These are phyloP conservation scores for Leersia perrieri DNA, from an alignment of 176 grass and related monocot genomes.

Conservation along the genomic window DNA sequence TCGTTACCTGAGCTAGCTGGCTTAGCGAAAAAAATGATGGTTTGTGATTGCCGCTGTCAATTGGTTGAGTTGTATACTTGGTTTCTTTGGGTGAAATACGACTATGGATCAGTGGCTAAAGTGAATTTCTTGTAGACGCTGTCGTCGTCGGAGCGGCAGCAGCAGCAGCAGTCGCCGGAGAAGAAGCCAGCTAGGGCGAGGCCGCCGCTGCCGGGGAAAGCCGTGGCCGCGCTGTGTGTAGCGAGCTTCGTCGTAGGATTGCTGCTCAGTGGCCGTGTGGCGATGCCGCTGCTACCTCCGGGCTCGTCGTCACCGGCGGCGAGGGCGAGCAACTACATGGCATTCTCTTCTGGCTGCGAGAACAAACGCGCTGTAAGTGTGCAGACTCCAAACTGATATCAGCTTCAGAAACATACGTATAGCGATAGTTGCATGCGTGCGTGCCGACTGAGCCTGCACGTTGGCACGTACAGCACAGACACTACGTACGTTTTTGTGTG, in stretches of 20 bases:
- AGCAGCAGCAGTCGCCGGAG: conserved; percentile 70
- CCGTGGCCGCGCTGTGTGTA: conserved; percentile 44
- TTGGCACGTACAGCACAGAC: not conserved
- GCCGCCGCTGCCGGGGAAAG: conserved; percentile 52
- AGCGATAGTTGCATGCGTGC: not conserved
- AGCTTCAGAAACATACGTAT: not conserved
- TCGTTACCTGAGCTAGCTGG: not conserved
- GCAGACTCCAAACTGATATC: too few relatives aligned
- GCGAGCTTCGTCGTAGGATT: conserved; percentile 61
- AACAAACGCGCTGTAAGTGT: conserved; percentile 46
- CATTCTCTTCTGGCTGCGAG: conserved; percentile 36
- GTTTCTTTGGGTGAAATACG: not conserved
- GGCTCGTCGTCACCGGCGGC: not conserved
- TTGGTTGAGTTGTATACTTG: not conserved
- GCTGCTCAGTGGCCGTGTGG: conserved; percentile 48
- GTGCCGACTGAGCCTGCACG: not conserved
- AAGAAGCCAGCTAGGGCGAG: conserved; percentile 47
- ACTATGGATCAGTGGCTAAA: not conserved
- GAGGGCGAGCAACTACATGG: conserved; percentile 5
- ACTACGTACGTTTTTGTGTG: not conserved
- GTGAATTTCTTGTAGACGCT: conserved; percentile 42
- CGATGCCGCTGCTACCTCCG: conserved; percentile 22
- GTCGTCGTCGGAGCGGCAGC: conserved; percentile 51
- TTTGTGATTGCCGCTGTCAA: not conserved
- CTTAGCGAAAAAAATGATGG: conserved; percentile 26